These are phyloP conservation scores for Wickerhamomyces canadensis DNA, from an alignment of 805 yeast species.

Conservation along the genomic window DNA sequence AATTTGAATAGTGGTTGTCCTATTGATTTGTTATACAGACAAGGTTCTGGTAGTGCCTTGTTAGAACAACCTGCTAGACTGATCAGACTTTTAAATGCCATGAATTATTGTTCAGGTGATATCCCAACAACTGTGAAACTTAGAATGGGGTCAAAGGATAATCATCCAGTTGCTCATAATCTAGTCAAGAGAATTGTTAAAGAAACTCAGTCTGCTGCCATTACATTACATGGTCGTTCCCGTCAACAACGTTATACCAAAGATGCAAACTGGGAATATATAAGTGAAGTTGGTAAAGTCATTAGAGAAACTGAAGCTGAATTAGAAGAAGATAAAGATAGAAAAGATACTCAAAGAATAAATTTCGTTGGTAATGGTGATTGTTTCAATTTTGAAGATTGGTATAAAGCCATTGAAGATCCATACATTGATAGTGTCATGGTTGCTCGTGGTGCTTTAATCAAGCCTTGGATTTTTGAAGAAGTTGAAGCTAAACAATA, in stretches of 20 bases:
- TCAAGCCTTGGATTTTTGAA: slow-evolving; percentile 98
- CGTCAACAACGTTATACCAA: slow-evolving; percentile 92
- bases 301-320: slow-evolving; percentile 54
- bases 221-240: slow-evolving; percentile 93
- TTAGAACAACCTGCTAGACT: slow-evolving; percentile 84
- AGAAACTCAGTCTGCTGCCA: slow-evolving; percentile 82
- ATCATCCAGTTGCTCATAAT: slow-evolving; percentile 79
- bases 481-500: slow-evolving; percentile 88
- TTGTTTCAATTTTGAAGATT: slow-evolving; percentile 78
- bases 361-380: slow-evolving; percentile 96
- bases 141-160: slow-evolving; percentile 85
- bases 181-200: slow-evolving; percentile 65
- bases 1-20: slow-evolving; percentile 98
- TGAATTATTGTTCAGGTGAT: slow-evolving; percentile 87
- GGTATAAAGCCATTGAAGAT: slow-evolving; percentile 64
- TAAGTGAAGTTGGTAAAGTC: slow-evolving; percentile 63
- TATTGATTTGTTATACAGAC: slow-evolving; percentile 85
- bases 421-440: slow-evolving; percentile 85
- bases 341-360: slow-evolving; percentile 53
- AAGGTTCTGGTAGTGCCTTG: slow-evolving; percentile 94
- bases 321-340: slow-evolving; percentile 56
- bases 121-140: slow-evolving; percentile 88
- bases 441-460: slow-evolving; percentile 97
- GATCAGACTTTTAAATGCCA: slow-evolving; percentile 73
- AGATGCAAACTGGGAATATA: slow-evolving; percentile 91